Conservation (phyloP, 441 rosid species). For the Adansonia grandidieri region DNA sequence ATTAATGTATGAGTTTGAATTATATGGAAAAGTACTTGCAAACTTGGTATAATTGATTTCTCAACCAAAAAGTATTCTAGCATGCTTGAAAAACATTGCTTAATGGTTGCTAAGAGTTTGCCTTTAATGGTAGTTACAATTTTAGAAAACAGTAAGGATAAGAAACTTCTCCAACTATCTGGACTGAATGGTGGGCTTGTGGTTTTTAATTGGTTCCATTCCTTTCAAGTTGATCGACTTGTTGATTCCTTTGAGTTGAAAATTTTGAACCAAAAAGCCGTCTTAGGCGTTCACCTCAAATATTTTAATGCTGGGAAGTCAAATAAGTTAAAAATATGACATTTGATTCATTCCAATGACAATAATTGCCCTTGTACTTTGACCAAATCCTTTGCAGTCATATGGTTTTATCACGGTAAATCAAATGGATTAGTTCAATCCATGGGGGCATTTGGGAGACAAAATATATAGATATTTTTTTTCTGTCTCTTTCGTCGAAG, state of each 20-base stretch:
- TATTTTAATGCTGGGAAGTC: neutral
- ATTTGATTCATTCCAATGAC: conserved; percentile 10
- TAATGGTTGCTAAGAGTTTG: too few species aligned
- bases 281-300: too few species aligned
- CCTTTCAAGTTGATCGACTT: neutral
- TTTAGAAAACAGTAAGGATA: neutral
- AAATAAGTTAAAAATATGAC: neutral
- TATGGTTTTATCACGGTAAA: neutral
- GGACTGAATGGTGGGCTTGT: neutral
- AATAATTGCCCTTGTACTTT: neutral
- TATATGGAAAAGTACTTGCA: too few species aligned
- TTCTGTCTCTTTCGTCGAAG: neutral
- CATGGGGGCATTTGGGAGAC: neutral
- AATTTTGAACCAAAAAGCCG: too few species aligned
- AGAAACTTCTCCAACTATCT: neutral
- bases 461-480: neutral
- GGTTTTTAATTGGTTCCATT: neutral
- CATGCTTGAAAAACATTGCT: too few species aligned
- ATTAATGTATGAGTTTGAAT: too few species aligned
- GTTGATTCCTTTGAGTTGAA: neutral
- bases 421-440: conserved; percentile 10
- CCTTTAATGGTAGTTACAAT: too few species aligned
- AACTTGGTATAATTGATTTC: too few species aligned
- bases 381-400: neutral
- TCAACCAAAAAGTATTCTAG: too few species aligned